Percentiles rank a stretch among this genome's conserved stretches.
Evolutionary conservation across 1,284 basidiomycete genomes (phyloP).

Genomic region (Somion occarium): DNA sequence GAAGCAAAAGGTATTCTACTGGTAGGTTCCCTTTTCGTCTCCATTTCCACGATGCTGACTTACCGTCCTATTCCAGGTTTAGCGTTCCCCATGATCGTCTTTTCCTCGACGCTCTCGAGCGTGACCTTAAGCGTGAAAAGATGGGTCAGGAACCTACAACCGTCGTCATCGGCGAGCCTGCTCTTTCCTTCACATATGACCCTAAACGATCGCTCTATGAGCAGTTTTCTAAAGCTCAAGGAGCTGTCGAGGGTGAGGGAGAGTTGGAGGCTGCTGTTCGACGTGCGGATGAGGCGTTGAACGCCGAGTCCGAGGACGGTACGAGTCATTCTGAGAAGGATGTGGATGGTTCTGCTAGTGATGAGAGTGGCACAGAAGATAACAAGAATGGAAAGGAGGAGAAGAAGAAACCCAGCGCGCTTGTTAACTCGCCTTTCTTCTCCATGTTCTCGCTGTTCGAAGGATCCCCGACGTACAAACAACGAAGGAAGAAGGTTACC

Average conservation of each 20-base stretch:
- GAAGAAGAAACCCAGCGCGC: conserved; percentile 16
- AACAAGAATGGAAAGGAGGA: conserved; percentile 18
- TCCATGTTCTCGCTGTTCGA: conserved; percentile 74
- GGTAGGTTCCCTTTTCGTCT: conserved; percentile 43
- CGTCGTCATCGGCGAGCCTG: conserved; percentile 72
- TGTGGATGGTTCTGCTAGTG: conserved; percentile 21
- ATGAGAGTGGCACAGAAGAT: conserved; percentile 18
- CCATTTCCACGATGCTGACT: background rate
- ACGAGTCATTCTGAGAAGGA: conserved; percentile 16
- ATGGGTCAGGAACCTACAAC: conserved; percentile 84
- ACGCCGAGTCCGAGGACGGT: conserved; percentile 21
- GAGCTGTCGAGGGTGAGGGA: conserved; percentile 49
- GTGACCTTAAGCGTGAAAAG: conserved; percentile 90
- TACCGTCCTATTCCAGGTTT: conserved; percentile 40
- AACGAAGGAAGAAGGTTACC: conserved; percentile 71
- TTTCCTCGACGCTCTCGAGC: conserved; percentile 90
- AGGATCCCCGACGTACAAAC: conserved; percentile 82
- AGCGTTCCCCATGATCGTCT: conserved; percentile 92
- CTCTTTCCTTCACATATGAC: conserved; percentile 79
- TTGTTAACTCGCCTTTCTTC: conserved; percentile 49
- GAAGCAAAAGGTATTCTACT: conserved; percentile 94
- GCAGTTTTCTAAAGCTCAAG: conserved; percentile 67
- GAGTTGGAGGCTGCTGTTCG: conserved; percentile 51
- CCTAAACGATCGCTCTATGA: conserved; percentile 81
- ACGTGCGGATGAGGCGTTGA: conserved; percentile 34